Evolutionary conservation across 1,284 basidiomycete genomes (phyloP).

Genomic region (Lignosus rhinocerotis): DNA sequence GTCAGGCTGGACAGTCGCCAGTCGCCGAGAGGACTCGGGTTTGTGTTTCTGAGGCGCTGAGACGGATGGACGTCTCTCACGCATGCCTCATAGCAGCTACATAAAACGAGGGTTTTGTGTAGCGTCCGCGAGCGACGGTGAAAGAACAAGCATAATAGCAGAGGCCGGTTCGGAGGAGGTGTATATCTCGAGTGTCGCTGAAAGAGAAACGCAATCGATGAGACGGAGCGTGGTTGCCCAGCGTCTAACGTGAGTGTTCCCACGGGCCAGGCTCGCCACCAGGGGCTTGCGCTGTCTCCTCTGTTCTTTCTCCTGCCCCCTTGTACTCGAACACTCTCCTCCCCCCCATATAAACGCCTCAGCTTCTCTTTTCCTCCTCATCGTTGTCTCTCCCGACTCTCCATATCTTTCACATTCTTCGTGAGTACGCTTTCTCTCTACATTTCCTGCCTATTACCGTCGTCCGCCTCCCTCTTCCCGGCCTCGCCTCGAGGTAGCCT

Average conservation of each 20-base stretch:
- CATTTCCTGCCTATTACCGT: background rate
- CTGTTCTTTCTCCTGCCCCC: constrained; percentile 33
- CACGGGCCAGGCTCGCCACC: constrained; percentile 29
- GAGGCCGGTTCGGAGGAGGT: background rate
- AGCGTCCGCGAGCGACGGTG: too few relatives aligned
- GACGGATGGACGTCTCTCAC: background rate
- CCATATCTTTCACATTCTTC: constrained; percentile 12
- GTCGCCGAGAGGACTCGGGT: constrained; percentile 2
- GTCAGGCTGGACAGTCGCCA: constrained; percentile 7
- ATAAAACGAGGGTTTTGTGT: background rate
- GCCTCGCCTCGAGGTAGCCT: constrained; percentile 26
- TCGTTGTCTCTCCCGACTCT: constrained; percentile 13
- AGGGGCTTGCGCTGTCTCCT: constrained; percentile 28
- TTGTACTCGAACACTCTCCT: constrained; percentile 32
- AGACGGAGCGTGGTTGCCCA: constrained; percentile 9
- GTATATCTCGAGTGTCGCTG: background rate
- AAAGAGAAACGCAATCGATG: constrained; percentile 20
- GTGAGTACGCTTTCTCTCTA: constrained; percentile 22
- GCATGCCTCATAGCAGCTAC: too few relatives aligned
- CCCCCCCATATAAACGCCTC: constrained; percentile 33
- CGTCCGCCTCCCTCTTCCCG: constrained; percentile 1
- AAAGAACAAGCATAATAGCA: too few relatives aligned
- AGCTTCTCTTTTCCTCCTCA: constrained; percentile 31
- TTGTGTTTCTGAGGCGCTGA: background rate
- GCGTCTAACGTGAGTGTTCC: constrained; percentile 21